Conservation (phyloP, 345 rosid genomes). For the Eucalyptus paniculata region DNA sequence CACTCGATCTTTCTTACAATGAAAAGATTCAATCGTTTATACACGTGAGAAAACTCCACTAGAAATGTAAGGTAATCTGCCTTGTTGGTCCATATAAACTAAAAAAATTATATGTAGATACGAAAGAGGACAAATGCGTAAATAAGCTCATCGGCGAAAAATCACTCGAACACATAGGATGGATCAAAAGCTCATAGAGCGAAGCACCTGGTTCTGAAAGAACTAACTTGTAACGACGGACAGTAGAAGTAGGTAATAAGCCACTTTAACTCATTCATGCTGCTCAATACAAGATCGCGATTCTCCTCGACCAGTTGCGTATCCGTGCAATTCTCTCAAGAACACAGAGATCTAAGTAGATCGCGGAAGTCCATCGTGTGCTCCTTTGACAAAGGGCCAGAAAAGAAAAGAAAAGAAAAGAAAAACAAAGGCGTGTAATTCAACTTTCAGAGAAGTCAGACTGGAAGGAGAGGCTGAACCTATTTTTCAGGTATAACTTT, state of each 20-base stretch:
- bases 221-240: not conserved
- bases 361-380: not conserved
- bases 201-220: not conserved
- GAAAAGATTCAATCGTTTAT: not conserved
- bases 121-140: not conserved
- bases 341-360: not conserved
- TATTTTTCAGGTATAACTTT: no score
- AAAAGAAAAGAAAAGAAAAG: no score
- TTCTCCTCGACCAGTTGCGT: not conserved
- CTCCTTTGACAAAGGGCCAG: not conserved
- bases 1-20: not conserved
- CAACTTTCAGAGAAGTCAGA: not conserved
- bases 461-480: no score
- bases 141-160: not conserved
- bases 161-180: not conserved
- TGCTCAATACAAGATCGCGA: not conserved
- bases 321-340: not conserved
- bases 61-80: not conserved
- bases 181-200: not conserved
- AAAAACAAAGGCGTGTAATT: not conserved
- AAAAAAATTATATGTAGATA: not conserved
- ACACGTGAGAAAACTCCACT: not conserved
- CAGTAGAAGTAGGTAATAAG: not conserved
- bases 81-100: not conserved
- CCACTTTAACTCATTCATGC: not conserved